Percentiles rank a stretch among this genome's conserved stretches.
These are phyloP conservation scores for Candida anglica DNA, from an alignment of 805 yeast species.

Conservation along the genomic window DNA sequence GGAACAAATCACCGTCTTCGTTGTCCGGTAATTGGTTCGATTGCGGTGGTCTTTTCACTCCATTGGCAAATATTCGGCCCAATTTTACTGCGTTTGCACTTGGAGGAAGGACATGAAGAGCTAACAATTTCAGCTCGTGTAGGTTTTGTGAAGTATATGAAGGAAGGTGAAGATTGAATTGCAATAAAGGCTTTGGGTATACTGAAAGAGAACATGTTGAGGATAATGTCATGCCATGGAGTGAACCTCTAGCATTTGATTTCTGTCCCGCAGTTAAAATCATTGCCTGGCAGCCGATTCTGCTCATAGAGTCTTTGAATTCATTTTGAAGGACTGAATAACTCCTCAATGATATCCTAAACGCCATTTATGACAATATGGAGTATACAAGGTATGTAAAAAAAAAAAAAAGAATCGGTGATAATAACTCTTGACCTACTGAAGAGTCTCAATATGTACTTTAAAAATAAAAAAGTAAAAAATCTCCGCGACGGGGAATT, in stretches of 20 bases:
- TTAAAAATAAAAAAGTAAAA: no score
- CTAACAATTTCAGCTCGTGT: conserved; percentile 56
- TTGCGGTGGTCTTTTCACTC: conserved; percentile 46
- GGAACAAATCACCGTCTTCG: conserved; percentile 34
- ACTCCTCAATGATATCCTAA: no score
- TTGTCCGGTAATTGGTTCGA: conserved; percentile 22
- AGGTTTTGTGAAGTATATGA: conserved; percentile 71
- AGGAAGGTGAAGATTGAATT: conserved; percentile 84
- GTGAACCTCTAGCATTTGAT: conserved; percentile 4
- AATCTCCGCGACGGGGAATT: no score
- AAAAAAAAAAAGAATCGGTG: neutral
- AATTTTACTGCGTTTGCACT: conserved; percentile 47
- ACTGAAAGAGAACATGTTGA: conserved; percentile 82
- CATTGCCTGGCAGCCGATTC: conserved; percentile 41
- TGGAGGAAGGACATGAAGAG: conserved; percentile 75
- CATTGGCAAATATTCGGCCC: conserved; percentile 62
- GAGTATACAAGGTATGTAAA: neutral
- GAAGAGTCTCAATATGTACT: no score
- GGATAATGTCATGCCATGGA: conserved; percentile 80
- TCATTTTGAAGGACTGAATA: conserved; percentile 7
- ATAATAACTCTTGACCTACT: conserved; percentile 13
- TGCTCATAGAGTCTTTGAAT: conserved; percentile 32
- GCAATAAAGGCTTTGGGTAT: conserved; percentile 71
- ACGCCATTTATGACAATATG: no score
- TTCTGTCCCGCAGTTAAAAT: conserved; percentile 31